Conservation (phyloP, 2,329 filamentous ascomycete genomes). For the Furcasterigmium furcatum region DNA sequence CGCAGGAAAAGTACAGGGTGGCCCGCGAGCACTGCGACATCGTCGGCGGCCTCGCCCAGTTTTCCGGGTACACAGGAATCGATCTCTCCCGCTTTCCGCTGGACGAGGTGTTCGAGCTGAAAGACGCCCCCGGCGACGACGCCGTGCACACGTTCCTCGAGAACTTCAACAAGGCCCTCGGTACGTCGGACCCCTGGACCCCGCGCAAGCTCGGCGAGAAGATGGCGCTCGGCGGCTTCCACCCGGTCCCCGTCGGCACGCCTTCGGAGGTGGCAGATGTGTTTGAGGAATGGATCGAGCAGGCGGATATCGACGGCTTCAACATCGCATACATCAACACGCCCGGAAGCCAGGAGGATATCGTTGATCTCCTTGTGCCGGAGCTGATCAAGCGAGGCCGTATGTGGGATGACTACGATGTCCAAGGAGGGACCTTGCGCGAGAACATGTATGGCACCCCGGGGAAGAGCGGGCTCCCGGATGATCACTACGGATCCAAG, state of each 20-base stretch:
- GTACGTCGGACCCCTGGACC: constrained; percentile 15
- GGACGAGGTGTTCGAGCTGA: constrained; percentile 38
- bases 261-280: constrained; percentile 39
- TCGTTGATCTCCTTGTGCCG: constrained; percentile 11
- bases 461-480: too few relatives aligned
- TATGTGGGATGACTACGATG: too few relatives aligned
- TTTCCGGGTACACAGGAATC: constrained; percentile 24
- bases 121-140: constrained; percentile 46
- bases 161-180: too few relatives aligned
- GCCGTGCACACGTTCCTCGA: constrained; percentile 14
- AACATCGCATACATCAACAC: constrained; percentile 39
- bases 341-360: constrained; percentile 30
- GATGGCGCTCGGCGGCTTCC: constrained; percentile 34
- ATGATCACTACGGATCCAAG: too few relatives aligned
- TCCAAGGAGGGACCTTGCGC: too few relatives aligned
- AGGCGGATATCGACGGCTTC: constrained; percentile 38
- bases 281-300: constrained; percentile 38
- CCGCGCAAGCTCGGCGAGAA: constrained; percentile 36
- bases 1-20: constrained; percentile 46
- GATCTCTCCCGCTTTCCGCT: too few relatives aligned
- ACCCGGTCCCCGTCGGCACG: constrained; percentile 29
- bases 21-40: constrained; percentile 48
- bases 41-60: constrained; percentile 50
- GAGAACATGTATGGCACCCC: too few relatives aligned
- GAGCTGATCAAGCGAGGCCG: too few relatives aligned